Evolutionary conservation across 768 basidiomycete species (phyloP).

Genomic region (Amanita fuliginea): DNA sequence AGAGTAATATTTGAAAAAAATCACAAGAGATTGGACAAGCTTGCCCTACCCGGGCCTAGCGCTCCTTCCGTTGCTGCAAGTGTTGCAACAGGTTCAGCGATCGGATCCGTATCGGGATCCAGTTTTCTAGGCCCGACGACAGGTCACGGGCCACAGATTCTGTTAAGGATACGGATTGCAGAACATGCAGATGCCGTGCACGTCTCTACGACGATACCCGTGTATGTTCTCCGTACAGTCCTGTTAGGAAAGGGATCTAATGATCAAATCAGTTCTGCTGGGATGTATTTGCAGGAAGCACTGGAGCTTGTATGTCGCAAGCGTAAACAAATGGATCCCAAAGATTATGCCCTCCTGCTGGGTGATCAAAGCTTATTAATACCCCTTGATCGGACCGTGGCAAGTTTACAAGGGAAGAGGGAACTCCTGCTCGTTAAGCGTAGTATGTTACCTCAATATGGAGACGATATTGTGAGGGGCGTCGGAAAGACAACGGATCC

Average conservation of each 20-base stretch:
- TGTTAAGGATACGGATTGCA: conserved; percentile 72
- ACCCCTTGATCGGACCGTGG: conserved; percentile 93
- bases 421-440: conserved; percentile 76
- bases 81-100: conserved; percentile 31
- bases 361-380: conserved; percentile 63
- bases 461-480: conserved; percentile 55
- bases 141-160: conserved; percentile 70
- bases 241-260: neutral
- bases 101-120: conserved; percentile 41
- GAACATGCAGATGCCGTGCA: conserved; percentile 77
- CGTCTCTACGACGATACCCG: conserved; percentile 82
- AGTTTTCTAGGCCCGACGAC: conserved; percentile 62
- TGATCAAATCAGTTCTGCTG: conserved; percentile 47
- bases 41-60: conserved; percentile 27
- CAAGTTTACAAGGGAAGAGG: conserved; percentile 79
- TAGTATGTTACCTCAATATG: conserved; percentile 63
- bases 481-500: conserved; percentile 78
- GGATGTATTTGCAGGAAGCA: conserved; percentile 96
- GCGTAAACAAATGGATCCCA: conserved; percentile 53
- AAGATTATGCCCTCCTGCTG: conserved; percentile 76
- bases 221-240: conserved; percentile 39
- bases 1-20: conserved; percentile 70
- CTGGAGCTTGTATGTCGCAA: conserved; percentile 74
- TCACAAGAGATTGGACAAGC: conserved; percentile 46
- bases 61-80: conserved; percentile 31